Percentiles rank a stretch among this genome's conserved stretches.
phyloP scores from a whole-genome alignment of 2,329 filamentous ascomycete genomes.

The Fusarium nygamai region DNA sequence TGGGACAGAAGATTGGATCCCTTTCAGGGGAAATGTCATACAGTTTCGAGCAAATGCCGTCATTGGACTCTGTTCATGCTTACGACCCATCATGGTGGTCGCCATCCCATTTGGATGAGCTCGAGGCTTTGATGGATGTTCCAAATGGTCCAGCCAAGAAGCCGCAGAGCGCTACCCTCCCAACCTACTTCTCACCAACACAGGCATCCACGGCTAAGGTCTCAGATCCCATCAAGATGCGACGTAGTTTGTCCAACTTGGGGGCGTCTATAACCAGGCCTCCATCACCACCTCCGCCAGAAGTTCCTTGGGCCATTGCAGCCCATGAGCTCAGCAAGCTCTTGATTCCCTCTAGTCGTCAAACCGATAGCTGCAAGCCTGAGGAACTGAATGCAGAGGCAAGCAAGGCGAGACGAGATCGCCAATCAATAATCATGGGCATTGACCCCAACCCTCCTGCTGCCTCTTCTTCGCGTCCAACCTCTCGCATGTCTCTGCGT shows the following conservation, averaged over 20 bases:
- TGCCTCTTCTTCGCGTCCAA: constrained; percentile 54
- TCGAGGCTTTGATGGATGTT: constrained; percentile 70
- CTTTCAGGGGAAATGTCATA: constrained; percentile 47
- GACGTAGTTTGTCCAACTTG: constrained; percentile 69
- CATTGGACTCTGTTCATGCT: constrained; percentile 48
- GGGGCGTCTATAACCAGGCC: constrained; percentile 52
- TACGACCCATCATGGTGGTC: constrained; percentile 82
- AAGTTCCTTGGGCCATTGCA: constrained; percentile 87
- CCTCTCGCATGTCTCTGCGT: constrained; percentile 76
- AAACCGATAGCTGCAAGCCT: constrained; percentile 78
- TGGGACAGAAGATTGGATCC: constrained; percentile 62
- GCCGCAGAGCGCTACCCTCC: constrained; percentile 64
- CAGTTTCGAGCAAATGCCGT: not conserved
- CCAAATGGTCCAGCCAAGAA: constrained; percentile 62
- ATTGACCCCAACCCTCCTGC: constrained; percentile 40
- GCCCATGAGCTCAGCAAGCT: constrained; percentile 83
- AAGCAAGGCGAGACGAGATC: constrained; percentile 70
- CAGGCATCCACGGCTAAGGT: constrained; percentile 87
- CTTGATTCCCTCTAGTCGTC: constrained; percentile 79
- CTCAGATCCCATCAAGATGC: constrained; percentile 72
- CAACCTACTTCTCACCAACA: constrained; percentile 87
- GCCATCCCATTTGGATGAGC: constrained; percentile 68
- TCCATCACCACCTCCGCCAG: constrained; percentile 76
- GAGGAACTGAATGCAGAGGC: constrained; percentile 82
- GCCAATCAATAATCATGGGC: constrained; percentile 61